These are phyloP conservation scores for Asterionellopsis glacialis DNA, from an alignment of 108 stramenopile species.

Conservation along the genomic window DNA sequence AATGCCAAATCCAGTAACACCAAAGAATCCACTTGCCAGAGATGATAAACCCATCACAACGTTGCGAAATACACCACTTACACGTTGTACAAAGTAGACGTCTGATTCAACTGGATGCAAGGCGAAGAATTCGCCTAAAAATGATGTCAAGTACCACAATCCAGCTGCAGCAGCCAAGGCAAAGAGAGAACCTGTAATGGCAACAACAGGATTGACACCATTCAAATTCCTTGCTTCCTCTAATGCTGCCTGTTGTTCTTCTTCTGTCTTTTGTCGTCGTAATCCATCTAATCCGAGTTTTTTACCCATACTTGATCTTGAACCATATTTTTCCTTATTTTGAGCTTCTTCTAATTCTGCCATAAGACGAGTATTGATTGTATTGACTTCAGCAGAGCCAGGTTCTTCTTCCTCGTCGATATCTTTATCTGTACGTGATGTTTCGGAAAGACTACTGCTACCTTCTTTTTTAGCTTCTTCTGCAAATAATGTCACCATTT, in stretches of 20 bases:
- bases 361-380: conserved; percentile 77
- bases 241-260: conserved; percentile 54
- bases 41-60: conserved; percentile 67
- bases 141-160: conserved; percentile 56
- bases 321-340: conserved; percentile 55
- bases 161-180: conserved; percentile 56
- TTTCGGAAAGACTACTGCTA: too few species aligned
- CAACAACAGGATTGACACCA: conserved; percentile 78
- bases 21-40: conserved; percentile 77
- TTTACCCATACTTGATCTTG: conserved; percentile 20
- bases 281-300: conserved; percentile 33
- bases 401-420: not conserved
- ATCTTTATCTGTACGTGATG: not conserved
- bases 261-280: conserved; percentile 51
- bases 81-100: conserved; percentile 54
- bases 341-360: conserved; percentile 56
- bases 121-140: conserved; percentile 53
- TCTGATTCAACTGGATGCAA: conserved; percentile 58
- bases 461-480: too few species aligned
- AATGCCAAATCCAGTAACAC: conserved; percentile 73
- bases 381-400: conserved; percentile 43
- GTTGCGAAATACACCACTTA: conserved; percentile 61
- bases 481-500: too few species aligned
- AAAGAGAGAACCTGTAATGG: conserved; percentile 52
- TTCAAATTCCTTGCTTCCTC: conserved; percentile 73